Evolutionary conservation across 2,329 filamentous ascomycete species (phyloP).

Genomic region (Bipolaris sorokiniana): DNA sequence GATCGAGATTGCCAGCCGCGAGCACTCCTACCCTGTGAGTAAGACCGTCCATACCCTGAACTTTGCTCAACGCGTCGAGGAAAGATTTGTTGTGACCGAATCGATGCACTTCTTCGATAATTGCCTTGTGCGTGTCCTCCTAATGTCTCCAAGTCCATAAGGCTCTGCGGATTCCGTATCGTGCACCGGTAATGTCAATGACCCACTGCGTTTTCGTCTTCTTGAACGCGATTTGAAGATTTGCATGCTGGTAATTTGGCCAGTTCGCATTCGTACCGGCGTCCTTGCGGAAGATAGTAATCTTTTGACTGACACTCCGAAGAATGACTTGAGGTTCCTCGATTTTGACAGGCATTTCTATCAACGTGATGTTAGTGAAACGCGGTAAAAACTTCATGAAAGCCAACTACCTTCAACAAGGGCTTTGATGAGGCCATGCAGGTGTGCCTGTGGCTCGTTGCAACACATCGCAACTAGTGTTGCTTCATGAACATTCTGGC

Average conservation of each 20-base stretch:
- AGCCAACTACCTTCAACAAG: not conserved
- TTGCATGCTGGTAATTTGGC: not conserved
- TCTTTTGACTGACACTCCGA: not conserved
- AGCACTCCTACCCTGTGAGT: not conserved
- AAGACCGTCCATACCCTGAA: not conserved
- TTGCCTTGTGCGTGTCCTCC: not conserved
- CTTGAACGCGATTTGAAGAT: not conserved
- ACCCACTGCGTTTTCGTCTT: constrained; percentile 2
- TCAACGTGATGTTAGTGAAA: not conserved
- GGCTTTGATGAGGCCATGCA: not conserved
- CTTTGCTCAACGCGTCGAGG: not conserved
- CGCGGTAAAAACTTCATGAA: fast-evolving
- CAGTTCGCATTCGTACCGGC: not conserved
- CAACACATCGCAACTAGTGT: constrained; percentile 1
- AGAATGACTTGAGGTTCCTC: not conserved
- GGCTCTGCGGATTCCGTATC: not conserved
- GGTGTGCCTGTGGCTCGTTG: constrained; percentile 3
- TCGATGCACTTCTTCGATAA: fast-evolving
- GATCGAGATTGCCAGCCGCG: not conserved
- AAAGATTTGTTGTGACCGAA: not conserved
- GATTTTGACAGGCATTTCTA: not conserved
- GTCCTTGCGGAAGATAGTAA: too few species aligned
- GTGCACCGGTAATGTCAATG: constrained; percentile 5
- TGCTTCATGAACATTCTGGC: not conserved
- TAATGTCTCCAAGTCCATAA: constrained; percentile 4